Evolutionary conservation across 1,139 yeast species (phyloP).

Genomic region (Lizanozyma gosingica): DNA sequence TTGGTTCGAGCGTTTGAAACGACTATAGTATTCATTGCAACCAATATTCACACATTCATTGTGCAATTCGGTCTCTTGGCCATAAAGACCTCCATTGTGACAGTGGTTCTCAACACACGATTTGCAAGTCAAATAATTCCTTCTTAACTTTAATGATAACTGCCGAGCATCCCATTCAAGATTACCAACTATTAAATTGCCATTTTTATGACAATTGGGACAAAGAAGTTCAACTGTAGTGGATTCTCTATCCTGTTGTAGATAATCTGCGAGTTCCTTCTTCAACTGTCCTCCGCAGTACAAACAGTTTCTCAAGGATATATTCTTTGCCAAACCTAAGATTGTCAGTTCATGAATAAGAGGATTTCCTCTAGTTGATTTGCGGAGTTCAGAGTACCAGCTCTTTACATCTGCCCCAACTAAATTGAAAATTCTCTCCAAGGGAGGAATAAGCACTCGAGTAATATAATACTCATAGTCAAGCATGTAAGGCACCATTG

Average conservation of each 20-base stretch:
- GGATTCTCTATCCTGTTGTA: too few relatives aligned
- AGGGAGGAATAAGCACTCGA: constrained; percentile 79
- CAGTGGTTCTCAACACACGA: background rate
- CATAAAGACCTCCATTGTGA: background rate
- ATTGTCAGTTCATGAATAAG: too few relatives aligned
- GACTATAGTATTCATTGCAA: background rate
- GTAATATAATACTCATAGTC: constrained; percentile 83
- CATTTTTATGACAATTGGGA: background rate
- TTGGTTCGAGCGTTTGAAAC: background rate
- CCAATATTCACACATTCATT: background rate
- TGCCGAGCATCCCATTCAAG: background rate
- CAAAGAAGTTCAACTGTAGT: background rate
- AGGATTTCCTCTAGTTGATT: constrained; percentile 6
- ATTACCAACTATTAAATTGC: background rate
- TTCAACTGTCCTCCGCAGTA: background rate
- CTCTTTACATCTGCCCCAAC: constrained; percentile 70
- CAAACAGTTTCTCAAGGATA: background rate
- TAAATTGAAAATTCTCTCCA: constrained; percentile 73
- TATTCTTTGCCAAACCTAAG: background rate
- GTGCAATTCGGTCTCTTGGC: background rate
- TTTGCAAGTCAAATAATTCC: background rate
- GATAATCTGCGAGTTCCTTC: too few relatives aligned
- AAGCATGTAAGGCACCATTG: constrained; percentile 33
- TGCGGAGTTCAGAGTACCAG: constrained; percentile 78
- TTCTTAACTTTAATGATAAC: background rate